Evolutionary conservation across 345 rosid species (phyloP), one percentile per base, ranked within the genome.

Genomic region (Eucalyptus shirleyi): DNA sequence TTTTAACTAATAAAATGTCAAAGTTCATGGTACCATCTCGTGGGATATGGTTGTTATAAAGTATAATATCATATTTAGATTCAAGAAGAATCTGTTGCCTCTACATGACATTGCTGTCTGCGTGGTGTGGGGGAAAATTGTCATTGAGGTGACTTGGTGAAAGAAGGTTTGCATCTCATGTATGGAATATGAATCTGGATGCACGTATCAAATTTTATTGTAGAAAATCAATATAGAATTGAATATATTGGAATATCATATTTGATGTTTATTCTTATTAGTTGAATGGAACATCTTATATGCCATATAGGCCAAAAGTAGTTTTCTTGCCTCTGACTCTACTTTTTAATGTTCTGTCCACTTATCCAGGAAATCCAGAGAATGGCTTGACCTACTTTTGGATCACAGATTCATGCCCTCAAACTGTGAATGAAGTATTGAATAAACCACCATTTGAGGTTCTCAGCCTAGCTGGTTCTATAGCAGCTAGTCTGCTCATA

Each of bases 381-480:
- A 91, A 90, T 82, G 98, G 98, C 32, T 89, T 98, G 87, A 90
- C 93, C 88, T 96, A 98, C 93, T 98, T 98, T 93, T 98, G 99
- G 99, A 96, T 98, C 89, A 98, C 98, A 26, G 99, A 98, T 91
- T 98, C 99, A 37, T 97, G 99, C 91, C 97, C 98, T 9, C 86
- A 50, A 86, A 98, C 99, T 5, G 99, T 96, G 91, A 93, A 93
- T 72, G 94, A 95, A 90, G 99, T 98, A 91, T 92, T 87, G 92
- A 92, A 92, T 91, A 95, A 89, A 91, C 94, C 92, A 59, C 99
- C 99, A 7, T 98, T 96, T 88, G 98, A 98, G 94, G 89, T 98
- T 91, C 96, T 98, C n/a, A 97, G 98, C 93, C 97, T 98, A 28
- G 97, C 99, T 26, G 91, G 96, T 90, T 91, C 99, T 82, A 97